Evolutionary conservation across 164 flowering plant genomes (phyloP), one percentile per base, ranked within the genome.

Genomic region (Berberis thunbergii): DNA sequence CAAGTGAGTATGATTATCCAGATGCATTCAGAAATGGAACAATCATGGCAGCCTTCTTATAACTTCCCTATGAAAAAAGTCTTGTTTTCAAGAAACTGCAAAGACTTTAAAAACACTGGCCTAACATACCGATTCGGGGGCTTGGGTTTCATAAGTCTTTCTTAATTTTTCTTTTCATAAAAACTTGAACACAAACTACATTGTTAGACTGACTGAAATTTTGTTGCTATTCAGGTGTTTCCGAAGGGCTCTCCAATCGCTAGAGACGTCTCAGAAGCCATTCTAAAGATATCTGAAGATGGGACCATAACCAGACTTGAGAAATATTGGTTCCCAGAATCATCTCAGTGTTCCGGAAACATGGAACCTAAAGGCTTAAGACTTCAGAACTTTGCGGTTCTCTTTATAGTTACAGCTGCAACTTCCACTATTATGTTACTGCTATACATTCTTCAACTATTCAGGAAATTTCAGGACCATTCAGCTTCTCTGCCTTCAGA

Each of bases 41-140:
- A 2, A 84, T 82, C 12, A 41, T 53, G 4, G 84, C 84, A 10
- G 80, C 80, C 6, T 80, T 80, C 53, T 65, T 81, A 8, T 83
- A 77, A 52, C 55, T 77, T 45, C 83, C 84, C 4, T 76, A 81
- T 50, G 60, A 52, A 43, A 80, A 65, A 68, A n/a, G 73, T 73
- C 41, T 78, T 78, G 69, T 56, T 77, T 26, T 62, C 58, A 6
- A 61, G 69, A 5, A 54, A 75, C 64, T 78, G 88, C 72, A 64
- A 75, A 7, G 62, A 43, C 2, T 84, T 72, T 64, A 67, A 68
- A 2, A 72, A 57, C 40, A 68, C 65, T 54, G 73, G 46, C 50
- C 26, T 41, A 5, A 43, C 58, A 46, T 43, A 67, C 54, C 53
- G 63, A 68, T 70, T 59, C 54, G 78, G 75, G 46, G 83, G 79